Conservation (phyloP, 2,329 filamentous ascomycete genomes). For the Fusarium humuli region DNA sequence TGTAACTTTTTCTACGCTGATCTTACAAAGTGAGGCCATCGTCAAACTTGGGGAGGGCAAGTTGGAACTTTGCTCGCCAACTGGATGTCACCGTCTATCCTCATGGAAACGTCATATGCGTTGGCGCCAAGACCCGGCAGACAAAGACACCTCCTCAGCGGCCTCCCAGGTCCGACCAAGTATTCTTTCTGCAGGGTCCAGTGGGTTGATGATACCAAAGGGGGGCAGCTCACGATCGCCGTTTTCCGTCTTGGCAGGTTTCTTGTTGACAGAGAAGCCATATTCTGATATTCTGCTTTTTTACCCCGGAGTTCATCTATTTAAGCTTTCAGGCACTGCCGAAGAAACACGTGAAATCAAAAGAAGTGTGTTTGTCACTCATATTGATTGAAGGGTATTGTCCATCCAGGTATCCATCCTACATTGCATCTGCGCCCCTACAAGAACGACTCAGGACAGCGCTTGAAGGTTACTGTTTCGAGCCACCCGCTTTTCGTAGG, state of each 20-base stretch:
- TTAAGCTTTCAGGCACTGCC: slow-evolving; percentile 3
- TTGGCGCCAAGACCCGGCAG: slow-evolving; percentile 28
- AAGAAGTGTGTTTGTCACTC: background rate
- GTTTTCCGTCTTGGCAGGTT: slow-evolving; percentile 34
- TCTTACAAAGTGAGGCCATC: slow-evolving; percentile 33
- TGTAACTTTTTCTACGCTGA: slow-evolving; percentile 9
- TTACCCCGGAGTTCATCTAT: background rate
- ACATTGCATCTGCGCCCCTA: slow-evolving; percentile 1
- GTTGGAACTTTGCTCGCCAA: slow-evolving; percentile 1
- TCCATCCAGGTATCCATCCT: background rate
- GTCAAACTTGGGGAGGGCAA: slow-evolving; percentile 1
- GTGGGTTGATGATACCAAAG: slow-evolving; percentile 17
- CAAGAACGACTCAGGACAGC: slow-evolving; percentile 8
- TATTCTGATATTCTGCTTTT: background rate
- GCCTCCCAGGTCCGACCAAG: slow-evolving; percentile 25
- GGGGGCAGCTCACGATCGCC: slow-evolving; percentile 22
- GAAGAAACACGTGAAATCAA: background rate
- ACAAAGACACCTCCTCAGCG: slow-evolving; percentile 26
- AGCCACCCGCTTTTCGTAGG: slow-evolving; percentile 25
- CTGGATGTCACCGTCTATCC: slow-evolving; percentile 8
- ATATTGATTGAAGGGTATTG: background rate
- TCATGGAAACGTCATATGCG: slow-evolving; percentile 32
- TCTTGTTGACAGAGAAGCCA: background rate
- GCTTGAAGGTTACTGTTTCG: slow-evolving; percentile 19
- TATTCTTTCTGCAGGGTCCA: slow-evolving; percentile 30